phyloP scores from a whole-genome alignment of 2,329 filamentous ascomycete species.

The Sodiomyces alkalinus region DNA sequence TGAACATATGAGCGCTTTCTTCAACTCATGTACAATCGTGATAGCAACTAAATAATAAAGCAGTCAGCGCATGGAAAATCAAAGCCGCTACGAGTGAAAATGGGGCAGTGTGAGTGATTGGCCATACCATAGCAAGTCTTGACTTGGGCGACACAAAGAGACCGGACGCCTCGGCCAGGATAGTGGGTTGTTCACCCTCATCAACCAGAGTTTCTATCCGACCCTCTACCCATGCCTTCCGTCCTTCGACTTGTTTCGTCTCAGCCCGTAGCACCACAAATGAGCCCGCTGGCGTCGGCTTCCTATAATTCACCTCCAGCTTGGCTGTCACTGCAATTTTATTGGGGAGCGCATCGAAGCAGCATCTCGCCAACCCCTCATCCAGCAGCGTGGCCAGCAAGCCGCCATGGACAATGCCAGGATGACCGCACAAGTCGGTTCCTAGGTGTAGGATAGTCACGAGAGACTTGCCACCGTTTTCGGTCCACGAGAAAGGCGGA shows the following conservation, averaged over 20 bases:
- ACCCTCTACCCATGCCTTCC: slow-evolving; percentile 90
- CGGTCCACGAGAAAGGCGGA: slow-evolving; percentile 64
- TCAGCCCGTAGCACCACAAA: slow-evolving; percentile 67
- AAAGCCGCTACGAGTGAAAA: too few relatives aligned
- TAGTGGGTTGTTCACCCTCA: slow-evolving; percentile 42
- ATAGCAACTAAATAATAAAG: too few relatives aligned
- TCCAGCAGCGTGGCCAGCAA: slow-evolving; percentile 85
- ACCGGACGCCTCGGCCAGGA: slow-evolving; percentile 70
- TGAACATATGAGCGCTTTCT: too few relatives aligned
- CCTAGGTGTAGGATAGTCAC: slow-evolving; percentile 68
- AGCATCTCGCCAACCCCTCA: slow-evolving; percentile 76
- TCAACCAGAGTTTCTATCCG: slow-evolving; percentile 63
- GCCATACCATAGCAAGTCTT: background rate
- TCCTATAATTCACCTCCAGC: slow-evolving; percentile 68
- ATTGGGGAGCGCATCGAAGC: slow-evolving; percentile 76
- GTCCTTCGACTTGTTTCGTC: slow-evolving; percentile 74
- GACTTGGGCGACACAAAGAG: slow-evolving; percentile 70
- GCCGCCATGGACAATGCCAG: slow-evolving; percentile 81
- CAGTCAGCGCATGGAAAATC: too few relatives aligned
- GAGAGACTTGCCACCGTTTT: slow-evolving; percentile 52
- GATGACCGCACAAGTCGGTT: slow-evolving; percentile 70
- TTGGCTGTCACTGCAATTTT: slow-evolving; percentile 78
- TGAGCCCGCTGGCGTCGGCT: slow-evolving; percentile 58
- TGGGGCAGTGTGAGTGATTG: too few relatives aligned
- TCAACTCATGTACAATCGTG: too few relatives aligned